phyloP scores from a whole-genome alignment of 495 filamentous ascomycete species.

The Annulohypoxylon maeteangense region DNA sequence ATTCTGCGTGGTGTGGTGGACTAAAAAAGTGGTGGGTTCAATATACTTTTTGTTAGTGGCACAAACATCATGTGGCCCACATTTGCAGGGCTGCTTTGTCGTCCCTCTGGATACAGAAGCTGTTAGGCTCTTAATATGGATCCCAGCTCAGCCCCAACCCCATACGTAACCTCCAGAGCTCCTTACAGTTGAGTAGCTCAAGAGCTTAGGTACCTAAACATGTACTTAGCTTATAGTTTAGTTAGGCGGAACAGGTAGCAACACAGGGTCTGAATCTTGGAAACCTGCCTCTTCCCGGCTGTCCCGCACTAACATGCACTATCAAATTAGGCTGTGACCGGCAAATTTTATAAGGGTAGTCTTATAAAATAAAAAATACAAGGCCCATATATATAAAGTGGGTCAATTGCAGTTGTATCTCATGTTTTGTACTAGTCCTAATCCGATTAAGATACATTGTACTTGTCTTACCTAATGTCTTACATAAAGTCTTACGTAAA shows the following conservation, averaged over 20 bases:
- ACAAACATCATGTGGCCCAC: neutral
- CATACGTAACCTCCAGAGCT: neutral
- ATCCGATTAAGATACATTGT: too few species aligned
- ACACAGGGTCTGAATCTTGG: conserved; percentile 16
- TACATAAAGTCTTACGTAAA: too few species aligned
- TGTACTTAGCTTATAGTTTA: neutral
- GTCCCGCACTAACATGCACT: conserved; percentile 2
- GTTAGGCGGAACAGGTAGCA: neutral
- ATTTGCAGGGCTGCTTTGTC: conserved; percentile 1
- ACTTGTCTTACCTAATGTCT: too few species aligned
- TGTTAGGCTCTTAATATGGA: neutral
- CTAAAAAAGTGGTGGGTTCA: neutral
- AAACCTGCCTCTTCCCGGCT: conserved; percentile 1
- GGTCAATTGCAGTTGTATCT: too few species aligned
- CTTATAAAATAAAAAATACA: too few species aligned
- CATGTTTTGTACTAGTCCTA: too few species aligned
- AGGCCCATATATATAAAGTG: too few species aligned
- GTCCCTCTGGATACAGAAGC: conserved; percentile 5
- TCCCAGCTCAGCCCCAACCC: conserved; percentile 8
- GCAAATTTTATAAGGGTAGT: too few species aligned
- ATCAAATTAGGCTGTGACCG: too few species aligned
- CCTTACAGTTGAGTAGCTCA: neutral
- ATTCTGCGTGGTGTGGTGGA: neutral
- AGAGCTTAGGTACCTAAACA: conserved; percentile 1
- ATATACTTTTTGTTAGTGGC: neutral